Percentiles rank a stretch among this genome's conserved stretches.
Evolutionary conservation across 2,329 filamentous ascomycete genomes (phyloP).

Genomic region (Talaromyces piceae): DNA sequence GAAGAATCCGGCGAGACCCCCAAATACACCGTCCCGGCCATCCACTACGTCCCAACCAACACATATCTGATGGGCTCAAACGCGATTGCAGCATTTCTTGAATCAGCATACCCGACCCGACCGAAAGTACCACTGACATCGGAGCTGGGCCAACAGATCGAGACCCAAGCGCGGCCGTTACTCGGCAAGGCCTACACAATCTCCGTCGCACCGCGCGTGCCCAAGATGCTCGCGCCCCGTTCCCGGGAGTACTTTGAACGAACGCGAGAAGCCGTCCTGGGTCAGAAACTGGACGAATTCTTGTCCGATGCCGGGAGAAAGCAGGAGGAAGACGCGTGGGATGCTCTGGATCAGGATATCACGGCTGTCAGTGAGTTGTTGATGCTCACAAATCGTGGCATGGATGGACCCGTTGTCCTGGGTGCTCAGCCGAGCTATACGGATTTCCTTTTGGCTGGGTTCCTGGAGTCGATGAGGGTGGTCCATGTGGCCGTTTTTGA

Average conservation of each 20-base stretch:
- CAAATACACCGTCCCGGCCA: constrained; percentile 37
- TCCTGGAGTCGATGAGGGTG: constrained; percentile 26
- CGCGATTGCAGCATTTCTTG: constrained; percentile 35
- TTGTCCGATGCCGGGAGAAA: constrained; percentile 1
- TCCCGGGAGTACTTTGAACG: constrained; percentile 34
- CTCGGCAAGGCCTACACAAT: constrained; percentile 21
- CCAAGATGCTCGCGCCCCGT: constrained; percentile 29
- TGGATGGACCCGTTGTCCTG: constrained; percentile 36
- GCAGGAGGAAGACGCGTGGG: constrained; percentile 4
- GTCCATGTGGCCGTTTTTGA: constrained; percentile 25
- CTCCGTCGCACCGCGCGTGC: constrained; percentile 33
- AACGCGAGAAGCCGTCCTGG: constrained; percentile 30
- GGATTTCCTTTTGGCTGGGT: constrained; percentile 36
- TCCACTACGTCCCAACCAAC: constrained; percentile 34
- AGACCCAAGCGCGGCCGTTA: constrained; percentile 22
- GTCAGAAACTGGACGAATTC: constrained; percentile 31
- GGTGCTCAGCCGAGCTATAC: constrained; percentile 28
- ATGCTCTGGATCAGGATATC: constrained; percentile 18
- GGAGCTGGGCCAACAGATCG: constrained; percentile 28
- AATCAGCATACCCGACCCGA: constrained; percentile 32
- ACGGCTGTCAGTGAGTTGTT: constrained; percentile 24
- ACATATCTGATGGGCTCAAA: constrained; percentile 36
- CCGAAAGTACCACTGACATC: constrained; percentile 29
- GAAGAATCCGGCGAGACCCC: constrained; percentile 10
- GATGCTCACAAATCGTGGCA: constrained; percentile 25